Evolutionary conservation across 345 rosid species (phyloP), one percentile per base, ranked within the genome.

Genomic region (Hibiscus tridactylites): DNA sequence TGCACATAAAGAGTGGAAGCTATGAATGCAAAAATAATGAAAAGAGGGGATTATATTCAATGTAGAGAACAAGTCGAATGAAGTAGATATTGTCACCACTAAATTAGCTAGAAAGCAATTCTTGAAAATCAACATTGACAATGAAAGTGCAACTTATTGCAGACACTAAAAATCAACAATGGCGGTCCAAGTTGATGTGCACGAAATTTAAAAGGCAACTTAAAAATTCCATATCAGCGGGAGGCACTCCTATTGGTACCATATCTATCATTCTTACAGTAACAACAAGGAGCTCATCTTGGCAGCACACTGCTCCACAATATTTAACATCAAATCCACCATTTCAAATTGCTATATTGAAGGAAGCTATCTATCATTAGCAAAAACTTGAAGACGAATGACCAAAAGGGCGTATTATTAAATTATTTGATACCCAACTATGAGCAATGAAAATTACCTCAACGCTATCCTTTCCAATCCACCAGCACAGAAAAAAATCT

Each of bases 381-480:
- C 17, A 65, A 65, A 42, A 11, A 24, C 17, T 47, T 26, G 19
- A 66, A 28, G 39, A 65, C 29, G 12, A 67, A 49, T 15, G 39
- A 67, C 58, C 16, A 7, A 49, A 50, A 49, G 7, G 57, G 58
- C 26, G 9, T 44, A 44, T 44, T 10, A 44, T 44, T 39, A 60
- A 16, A 33, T 37, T 65, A 70, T 61, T 24, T 39, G 42, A 54
- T 46, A 71, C 29, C 49, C 63, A 70, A 5, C 44, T 9, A 1
- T 29, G 56, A 49, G 70, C 44, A 75, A 24, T 50, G 71, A 17
- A 74, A 67, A 78, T 81, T 88, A 96, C 99, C 98, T 92, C 91
- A 73, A 81, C 76, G 83, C 96, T 89, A 75, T 92, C 84, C 73
- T 86, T 87, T 74, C 99, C 99, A 83, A 90, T 82, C 99, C 99